phyloP scores from a whole-genome alignment of 73 alveolate genomes.

The Paramecium octaurelia region DNA sequence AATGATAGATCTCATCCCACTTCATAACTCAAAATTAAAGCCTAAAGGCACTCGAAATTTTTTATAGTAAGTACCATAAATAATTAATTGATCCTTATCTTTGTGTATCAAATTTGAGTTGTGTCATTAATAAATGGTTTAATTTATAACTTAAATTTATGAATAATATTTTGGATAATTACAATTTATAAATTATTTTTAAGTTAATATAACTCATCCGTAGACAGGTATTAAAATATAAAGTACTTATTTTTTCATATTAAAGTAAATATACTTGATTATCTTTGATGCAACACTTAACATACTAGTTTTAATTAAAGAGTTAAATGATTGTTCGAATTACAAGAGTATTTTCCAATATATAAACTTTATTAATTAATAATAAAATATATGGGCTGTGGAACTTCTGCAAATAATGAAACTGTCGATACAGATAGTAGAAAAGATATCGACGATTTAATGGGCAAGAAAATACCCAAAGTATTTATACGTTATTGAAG shows the following conservation, averaged over 20 bases:
- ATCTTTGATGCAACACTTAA: not conserved
- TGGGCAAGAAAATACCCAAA: constrained; percentile 40
- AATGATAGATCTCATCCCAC: constrained; percentile 15
- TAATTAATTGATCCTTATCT: not conserved
- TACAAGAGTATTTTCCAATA: not conserved
- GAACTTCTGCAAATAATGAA: not conserved
- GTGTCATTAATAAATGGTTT: not conserved
- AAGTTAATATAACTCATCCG: not conserved
- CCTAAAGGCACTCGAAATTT: not conserved
- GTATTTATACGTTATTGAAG: not conserved
- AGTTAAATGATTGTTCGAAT: not conserved
- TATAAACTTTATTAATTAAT: not conserved
- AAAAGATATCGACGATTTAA: not conserved
- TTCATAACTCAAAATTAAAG: not conserved
- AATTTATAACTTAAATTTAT: not conserved
- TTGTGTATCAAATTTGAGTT: not conserved
- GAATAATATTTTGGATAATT: not conserved
- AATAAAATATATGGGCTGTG: constrained; percentile 9
- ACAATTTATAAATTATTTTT: no score
- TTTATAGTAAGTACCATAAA: not conserved
- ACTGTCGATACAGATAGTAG: not conserved
- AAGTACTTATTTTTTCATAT: not conserved
- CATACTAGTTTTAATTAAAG: not conserved
- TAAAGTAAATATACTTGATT: not conserved
- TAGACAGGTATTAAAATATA: not conserved